Evolutionary conservation across 2,329 filamentous ascomycete genomes (phyloP), one percentile per base, ranked within the genome.

Genomic region (Colletotrichum tropicicola): DNA sequence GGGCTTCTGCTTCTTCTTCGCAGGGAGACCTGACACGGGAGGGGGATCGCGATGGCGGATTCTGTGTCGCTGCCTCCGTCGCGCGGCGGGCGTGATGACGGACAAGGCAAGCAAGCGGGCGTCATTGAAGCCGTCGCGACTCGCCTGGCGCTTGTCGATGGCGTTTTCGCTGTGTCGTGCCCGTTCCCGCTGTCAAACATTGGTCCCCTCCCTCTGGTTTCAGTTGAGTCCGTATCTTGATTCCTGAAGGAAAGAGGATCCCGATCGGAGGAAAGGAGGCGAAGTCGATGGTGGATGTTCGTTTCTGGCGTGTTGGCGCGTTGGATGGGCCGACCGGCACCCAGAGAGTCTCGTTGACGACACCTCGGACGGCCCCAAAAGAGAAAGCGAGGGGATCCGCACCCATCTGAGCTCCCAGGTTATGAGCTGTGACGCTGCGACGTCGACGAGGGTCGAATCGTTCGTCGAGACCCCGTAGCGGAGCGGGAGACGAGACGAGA

Each of bases 201-300:
- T 35, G 32, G 32, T 35, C 28, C 13, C 19, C 51, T 25, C 47
- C 54, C 41, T 37, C 23, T 35, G 12, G 61, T 65, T 65, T 65
- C 61, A 65, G 60, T 64, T 47, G 61, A 54, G 61, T 54, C 44
- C 41, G 61, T 61, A 55, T 61, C 56, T 65, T 13, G 48, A 54
- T 13, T 15, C 41, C n/a, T 30, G 13, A 17, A n/a, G n/a, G n/a
- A n/a, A n/a, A 37, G 37, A 25, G 12, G 41, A 17, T 15, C 9
- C 41, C 5, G 19, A 45, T 23, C 30, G 15, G 43, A 25, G 28
- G 28, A 44, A 37, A 30, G 17, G 58, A 54, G 56, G 47, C 60
- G 56, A 44, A 64, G 41, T 61, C 56, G 43, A 32, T 28, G 17
- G 49, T 37, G 41, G 28, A 32, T 23, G 17, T 27, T 37, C 35